A percentile compares a stretch with the other conserved stretches of the same genome.
These are phyloP conservation scores for Quercus phellos DNA, from an alignment of 331 rosid species.

Conservation along the genomic window DNA sequence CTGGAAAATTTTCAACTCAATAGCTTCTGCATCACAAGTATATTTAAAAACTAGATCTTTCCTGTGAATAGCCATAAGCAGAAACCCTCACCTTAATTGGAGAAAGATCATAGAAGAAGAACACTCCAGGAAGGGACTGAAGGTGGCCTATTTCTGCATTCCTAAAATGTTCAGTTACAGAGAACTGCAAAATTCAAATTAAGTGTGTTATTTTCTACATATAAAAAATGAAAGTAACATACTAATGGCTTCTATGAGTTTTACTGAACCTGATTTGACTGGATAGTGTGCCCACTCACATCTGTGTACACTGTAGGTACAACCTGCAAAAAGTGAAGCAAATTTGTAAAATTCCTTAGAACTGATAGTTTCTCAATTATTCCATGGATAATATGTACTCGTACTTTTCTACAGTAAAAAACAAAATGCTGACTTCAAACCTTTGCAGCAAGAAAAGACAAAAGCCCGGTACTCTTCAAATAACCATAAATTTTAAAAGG, in stretches of 20 bases:
- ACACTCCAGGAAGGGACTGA: slow-evolving; percentile 90
- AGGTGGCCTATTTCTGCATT: slow-evolving; percentile 59
- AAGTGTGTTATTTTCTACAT: not conserved
- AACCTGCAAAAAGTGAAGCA: slow-evolving; percentile 46
- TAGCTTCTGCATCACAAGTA: not conserved
- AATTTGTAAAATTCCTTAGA: not conserved
- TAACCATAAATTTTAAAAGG: not conserved
- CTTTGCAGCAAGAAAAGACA: not conserved
- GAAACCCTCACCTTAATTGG: slow-evolving; percentile 70
- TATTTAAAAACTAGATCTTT: not conserved
- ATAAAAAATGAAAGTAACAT: not conserved
- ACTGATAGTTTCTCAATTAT: not conserved
- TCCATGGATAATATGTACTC: not conserved
- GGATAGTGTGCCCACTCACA: slow-evolving; percentile 72
- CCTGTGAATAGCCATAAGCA: not conserved
- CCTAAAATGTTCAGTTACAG: slow-evolving; percentile 84
- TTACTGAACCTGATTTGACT: slow-evolving; percentile 74
- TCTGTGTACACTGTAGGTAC: slow-evolving; percentile 88
- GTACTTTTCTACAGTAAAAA: not conserved
- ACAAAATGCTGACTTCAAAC: not conserved
- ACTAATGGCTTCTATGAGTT: not conserved
- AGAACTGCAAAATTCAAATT: slow-evolving; percentile 60
- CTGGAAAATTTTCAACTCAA: not conserved
- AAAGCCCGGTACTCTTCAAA: not conserved
- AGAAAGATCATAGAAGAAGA: slow-evolving; percentile 93